Evolutionary conservation across 306 rosid species (phyloP), one percentile per base, ranked within the genome.

Genomic region (Dryas octopetala): DNA sequence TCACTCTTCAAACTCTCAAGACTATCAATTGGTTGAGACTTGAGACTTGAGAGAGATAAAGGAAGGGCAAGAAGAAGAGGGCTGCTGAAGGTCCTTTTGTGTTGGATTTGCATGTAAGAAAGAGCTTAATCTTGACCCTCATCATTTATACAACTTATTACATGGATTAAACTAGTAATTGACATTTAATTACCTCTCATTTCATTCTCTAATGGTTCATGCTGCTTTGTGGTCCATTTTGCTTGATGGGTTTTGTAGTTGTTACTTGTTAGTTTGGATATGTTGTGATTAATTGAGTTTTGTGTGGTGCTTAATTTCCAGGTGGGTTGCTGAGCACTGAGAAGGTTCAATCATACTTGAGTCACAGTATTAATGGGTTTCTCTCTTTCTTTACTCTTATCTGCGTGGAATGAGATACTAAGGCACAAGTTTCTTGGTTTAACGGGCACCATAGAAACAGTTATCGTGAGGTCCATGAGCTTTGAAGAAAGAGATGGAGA

Each of bases 321-420:
- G 53, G 43, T 71, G 53, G 44, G 52, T 71, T 71, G 17, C 19
- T 48, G 75, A 66, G 57, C 64, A 60, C 19, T 48, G 75, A 66
- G 57, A 58, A 60, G 70, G 75, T 67, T 72, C 63, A 14, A 32
- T 53, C 41, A 63, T 48, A 28, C 17, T 70, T 40, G 68, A 70
- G 52, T 17, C 9, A 14, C 28, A 53, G 47, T 44, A 5, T 51
- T 16, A 41, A 82, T 82, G 86, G 78, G 80, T 49, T 66, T 74
- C 9, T 80, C 80, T 46, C 19, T 80, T 80, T 80, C 83, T 4
- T 52, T 75, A 28, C 73, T 75, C 58, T 7, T 74, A 44, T 69
- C 80, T 15, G 62, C 83, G 4, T 69, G 79, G 80, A 69, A 49
- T n/a, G 79, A 62, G 57, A 75, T 32, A 55, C 45, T 74, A 6